A percentile compares a stretch with the other conserved stretches of the same genome.
Conservation (phyloP, 768 basidiomycete genomes). For the Phylloporus sp. region DNA sequence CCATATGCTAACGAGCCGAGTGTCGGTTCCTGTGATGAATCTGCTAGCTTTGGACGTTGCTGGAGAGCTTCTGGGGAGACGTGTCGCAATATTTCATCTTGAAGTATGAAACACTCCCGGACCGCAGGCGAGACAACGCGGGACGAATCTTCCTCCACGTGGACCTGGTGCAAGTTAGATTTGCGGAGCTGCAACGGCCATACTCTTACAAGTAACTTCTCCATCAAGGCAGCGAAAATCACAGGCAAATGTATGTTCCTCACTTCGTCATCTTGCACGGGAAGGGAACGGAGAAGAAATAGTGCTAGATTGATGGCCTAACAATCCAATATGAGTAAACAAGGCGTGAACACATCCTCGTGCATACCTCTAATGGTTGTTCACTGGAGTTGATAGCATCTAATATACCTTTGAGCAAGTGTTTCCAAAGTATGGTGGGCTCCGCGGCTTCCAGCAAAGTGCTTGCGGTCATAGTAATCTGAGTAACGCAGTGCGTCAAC, state of each 20-base stretch:
- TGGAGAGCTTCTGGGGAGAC: conserved; percentile 47
- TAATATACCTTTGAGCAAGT: conserved; percentile 56
- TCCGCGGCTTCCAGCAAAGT: conserved; percentile 92
- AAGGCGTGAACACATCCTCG: neutral
- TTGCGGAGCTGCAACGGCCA: neutral
- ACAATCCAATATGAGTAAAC: conserved; percentile 3
- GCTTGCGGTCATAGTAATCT: conserved; percentile 79
- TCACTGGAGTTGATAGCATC: conserved; percentile 46
- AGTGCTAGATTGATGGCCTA: conserved; percentile 64
- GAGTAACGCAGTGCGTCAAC: conserved; percentile 1
- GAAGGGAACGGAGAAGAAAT: conserved; percentile 72
- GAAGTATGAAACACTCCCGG: conserved; percentile 42
- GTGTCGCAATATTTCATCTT: conserved; percentile 49
- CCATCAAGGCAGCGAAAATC: conserved; percentile 64
- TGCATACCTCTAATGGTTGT: conserved; percentile 43
- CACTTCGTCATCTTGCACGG: conserved; percentile 83
- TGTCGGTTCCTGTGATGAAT: conserved; percentile 30
- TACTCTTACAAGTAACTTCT: conserved; percentile 53
- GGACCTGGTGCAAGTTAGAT: conserved; percentile 26
- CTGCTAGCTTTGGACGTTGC: conserved; percentile 45
- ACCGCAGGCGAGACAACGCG: conserved; percentile 35
- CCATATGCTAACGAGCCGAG: conserved; percentile 51
- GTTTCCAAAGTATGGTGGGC: conserved; percentile 82
- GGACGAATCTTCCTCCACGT: conserved; percentile 34
- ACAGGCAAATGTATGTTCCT: conserved; percentile 76